Base-by-base conservation (phyloP, 371 early-diverging fungal species). In the Nematocida sp. region DNA sequence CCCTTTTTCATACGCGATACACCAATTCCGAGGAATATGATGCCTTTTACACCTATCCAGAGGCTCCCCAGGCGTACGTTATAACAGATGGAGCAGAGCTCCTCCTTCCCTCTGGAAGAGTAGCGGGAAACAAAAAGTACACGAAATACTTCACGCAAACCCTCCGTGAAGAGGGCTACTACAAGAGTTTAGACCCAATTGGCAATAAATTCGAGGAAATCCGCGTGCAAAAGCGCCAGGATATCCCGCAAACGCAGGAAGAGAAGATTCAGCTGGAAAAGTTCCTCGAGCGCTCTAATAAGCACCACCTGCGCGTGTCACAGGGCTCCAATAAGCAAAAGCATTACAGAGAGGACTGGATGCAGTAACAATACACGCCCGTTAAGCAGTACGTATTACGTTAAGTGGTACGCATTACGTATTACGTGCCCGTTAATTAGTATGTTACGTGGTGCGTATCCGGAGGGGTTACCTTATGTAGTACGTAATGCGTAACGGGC, bases 331-430 rank as follows among this genome's bases (percentile, higher is more conserved):
- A 71, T 33, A 71, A 42, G 38, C 75, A 71, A 23, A 60, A 49
- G 40, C 53, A 59, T 59, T 71, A 57, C 39, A 49, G 61, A 51
- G 75, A 71, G 0, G 75, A 71, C 54, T 71, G 75, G 75, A 50
- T 71, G 75, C 75, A 71, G 33, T 71, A 71, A 49, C 2, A 4
- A n/a, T n/a, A n/a, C n/a, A n/a, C n/a, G n/a, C n/a, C n/a, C n/a
- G n/a, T n/a, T n/a, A n/a, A n/a, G n/a, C n/a, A n/a, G n/a, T n/a
- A n/a, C n/a, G n/a, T n/a, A n/a, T n/a, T n/a, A n/a, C n/a, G n/a
- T n/a, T n/a, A n/a, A n/a, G n/a, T n/a, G n/a, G n/a, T n/a, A n/a
- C n/a, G n/a, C n/a, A n/a, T n/a, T n/a, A n/a, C n/a, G n/a, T n/a
- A n/a, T n/a, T n/a, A n/a, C n/a, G n/a, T n/a, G n/a, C n/a, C n/a